Base-by-base conservation (phyloP, 768 basidiomycete species). In the Amylocystis lapponica region DNA sequence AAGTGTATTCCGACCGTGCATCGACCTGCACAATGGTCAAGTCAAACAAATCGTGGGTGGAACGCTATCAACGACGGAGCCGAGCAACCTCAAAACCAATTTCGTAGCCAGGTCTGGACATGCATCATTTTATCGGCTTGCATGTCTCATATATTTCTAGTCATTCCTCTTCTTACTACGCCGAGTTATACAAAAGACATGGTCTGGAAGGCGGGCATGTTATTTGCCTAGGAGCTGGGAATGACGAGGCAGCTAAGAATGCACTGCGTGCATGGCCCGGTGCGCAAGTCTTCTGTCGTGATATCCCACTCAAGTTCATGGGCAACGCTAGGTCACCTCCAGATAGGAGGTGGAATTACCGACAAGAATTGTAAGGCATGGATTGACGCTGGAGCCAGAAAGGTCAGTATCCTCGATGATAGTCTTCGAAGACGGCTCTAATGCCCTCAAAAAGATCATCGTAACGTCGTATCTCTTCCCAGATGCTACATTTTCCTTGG, bases 41-140 rank as follows among this genome's bases (percentile, higher is more conserved):
- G 96, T 99, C 45, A 98, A 98, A 66, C 96, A 99, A 66, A 97
- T 99, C 42, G 89, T 99, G 12, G 96, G 96, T 32, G 91, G 94
- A 3, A 94, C 92, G 4, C 74, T 99, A 23, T 87, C 86, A 16
- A 85, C 90, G 39, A 53, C n/a, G 19, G 60, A 75, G 26, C 77
- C 85, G 6, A 66, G 71, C 19, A 60, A 59, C 30, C 71, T 96
- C 51, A 78, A 76, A 62, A 94, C 90, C 17, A 98, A 99, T 62
- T 98, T 94, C 57, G 80, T 96, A 32, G 80, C 94, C 48, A 87
- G 79, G 94, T 84, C 54, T n/a, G n/a, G n/a, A n/a, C n/a, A n/a
- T n/a, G n/a, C n/a, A n/a, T n/a, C 53, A 78, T 69, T 17, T 57
- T 40, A 47, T 49, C 41, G 36, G 45, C 44, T 42, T 6, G 39